A percentile compares a stretch with the other conserved stretches of the same genome.
Evolutionary conservation across 495 filamentous ascomycete genomes (phyloP).

Genomic region (Wilcoxina mikolae): DNA sequence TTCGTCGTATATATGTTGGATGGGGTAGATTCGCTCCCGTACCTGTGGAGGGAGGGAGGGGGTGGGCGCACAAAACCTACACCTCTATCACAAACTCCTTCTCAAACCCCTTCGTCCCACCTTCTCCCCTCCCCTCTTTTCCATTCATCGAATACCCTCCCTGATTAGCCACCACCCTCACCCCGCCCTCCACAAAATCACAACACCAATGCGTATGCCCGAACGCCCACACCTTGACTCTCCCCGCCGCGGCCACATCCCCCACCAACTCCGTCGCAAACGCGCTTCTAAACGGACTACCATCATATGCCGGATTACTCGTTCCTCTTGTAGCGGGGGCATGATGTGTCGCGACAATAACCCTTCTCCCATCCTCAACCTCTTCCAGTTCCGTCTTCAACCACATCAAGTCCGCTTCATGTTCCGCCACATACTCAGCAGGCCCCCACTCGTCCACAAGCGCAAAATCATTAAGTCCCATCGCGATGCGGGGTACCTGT

Average conservation of each 20-base stretch:
- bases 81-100: neutral
- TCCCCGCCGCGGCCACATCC: slow-evolving; percentile 13
- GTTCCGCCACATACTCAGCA: slow-evolving; percentile 34
- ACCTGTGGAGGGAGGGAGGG: too few species aligned
- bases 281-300: slow-evolving; percentile 33
- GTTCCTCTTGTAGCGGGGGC: slow-evolving; percentile 33
- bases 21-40: too few species aligned
- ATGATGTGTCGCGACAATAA: slow-evolving; percentile 40
- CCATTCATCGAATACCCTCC: slow-evolving; percentile 34
- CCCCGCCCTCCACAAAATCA: slow-evolving; percentile 29
- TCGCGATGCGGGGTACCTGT: slow-evolving; percentile 29
- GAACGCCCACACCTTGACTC: slow-evolving; percentile 36
- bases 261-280: slow-evolving; percentile 37
- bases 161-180: slow-evolving; percentile 38
- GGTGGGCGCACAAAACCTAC: neutral
- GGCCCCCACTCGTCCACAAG: slow-evolving; percentile 37
- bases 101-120: neutral
- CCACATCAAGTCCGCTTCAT: slow-evolving; percentile 34
- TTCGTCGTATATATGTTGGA: too few species aligned
- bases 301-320: slow-evolving; percentile 31
- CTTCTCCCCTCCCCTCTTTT: slow-evolving; percentile 1
- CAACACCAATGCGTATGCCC: slow-evolving; percentile 38
- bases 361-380: slow-evolving; percentile 11
- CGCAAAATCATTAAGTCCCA: slow-evolving; percentile 36
- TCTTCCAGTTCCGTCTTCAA: slow-evolving; percentile 30